These are phyloP conservation scores for Paramecium sonneborni DNA, from an alignment of 73 alveolate genomes.

Conservation along the genomic window DNA sequence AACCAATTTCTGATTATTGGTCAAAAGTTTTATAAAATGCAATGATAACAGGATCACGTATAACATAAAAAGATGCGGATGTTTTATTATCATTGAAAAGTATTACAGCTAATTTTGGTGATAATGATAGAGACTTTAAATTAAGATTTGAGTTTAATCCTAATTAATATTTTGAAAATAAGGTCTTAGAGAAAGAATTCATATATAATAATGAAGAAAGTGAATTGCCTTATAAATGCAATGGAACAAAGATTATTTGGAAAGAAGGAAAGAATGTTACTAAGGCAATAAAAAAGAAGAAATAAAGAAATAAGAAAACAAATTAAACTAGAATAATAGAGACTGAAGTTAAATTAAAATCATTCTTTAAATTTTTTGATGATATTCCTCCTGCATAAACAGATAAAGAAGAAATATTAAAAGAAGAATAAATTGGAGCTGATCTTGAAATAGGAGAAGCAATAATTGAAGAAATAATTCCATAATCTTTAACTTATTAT, in stretches of 20 bases:
- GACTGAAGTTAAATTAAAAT: constrained; percentile 76
- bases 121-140: constrained; percentile 37
- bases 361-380: constrained; percentile 92
- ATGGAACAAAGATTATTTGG: constrained; percentile 92
- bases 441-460: background rate
- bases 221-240: constrained; percentile 83
- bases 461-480: constrained; percentile 70
- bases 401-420: constrained; percentile 86
- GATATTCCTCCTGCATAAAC: constrained; percentile 84
- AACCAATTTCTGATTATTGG: constrained; percentile 50
- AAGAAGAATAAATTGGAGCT: background rate
- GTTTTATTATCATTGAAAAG: background rate
- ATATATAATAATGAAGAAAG: constrained; percentile 69
- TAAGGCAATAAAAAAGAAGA: constrained; percentile 90
- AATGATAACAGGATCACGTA: background rate
- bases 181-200: constrained; percentile 44
- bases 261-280: constrained; percentile 92
- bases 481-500: constrained; percentile 91
- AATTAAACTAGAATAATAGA: constrained; percentile 77
- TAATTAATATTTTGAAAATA: constrained; percentile 39
- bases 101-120: background rate
- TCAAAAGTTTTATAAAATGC: background rate
- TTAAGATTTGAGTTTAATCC: constrained; percentile 35
- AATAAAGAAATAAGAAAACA: constrained; percentile 93
- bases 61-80: background rate